Evolutionary conservation across 495 filamentous ascomycete species (phyloP).

Genomic region (Geopyxis carbonaria): DNA sequence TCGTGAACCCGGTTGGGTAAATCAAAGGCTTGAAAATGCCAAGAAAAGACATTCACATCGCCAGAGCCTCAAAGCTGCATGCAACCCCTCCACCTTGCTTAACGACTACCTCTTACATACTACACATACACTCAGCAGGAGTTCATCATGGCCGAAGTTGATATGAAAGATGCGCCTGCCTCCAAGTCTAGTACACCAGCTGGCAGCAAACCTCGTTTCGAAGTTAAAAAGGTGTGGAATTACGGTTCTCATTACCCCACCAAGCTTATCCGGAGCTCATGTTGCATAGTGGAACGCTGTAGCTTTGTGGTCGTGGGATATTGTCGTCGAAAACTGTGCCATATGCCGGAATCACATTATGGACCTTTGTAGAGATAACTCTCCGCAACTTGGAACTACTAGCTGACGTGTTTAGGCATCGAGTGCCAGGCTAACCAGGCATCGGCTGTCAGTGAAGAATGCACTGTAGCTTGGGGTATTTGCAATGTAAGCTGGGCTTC

Average conservation of each 20-base stretch:
- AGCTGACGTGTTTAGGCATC: slow-evolving; percentile 48
- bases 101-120: no score
- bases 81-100: no score
- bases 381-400: slow-evolving; percentile 1
- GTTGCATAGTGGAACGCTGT: slow-evolving; percentile 84
- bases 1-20: no score
- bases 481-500: slow-evolving; percentile 63
- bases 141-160: slow-evolving; percentile 77
- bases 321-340: slow-evolving; percentile 98
- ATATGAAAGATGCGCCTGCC: slow-evolving; percentile 74
- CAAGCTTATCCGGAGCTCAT: slow-evolving; percentile 8
- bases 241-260: slow-evolving; percentile 9
- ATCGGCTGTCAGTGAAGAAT: slow-evolving; percentile 91
- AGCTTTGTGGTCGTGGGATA: slow-evolving; percentile 99
- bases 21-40: no score
- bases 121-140: no score
- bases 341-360: slow-evolving; percentile 99
- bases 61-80: no score
- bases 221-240: slow-evolving; percentile 99
- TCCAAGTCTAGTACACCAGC: slow-evolving; percentile 35
- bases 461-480: slow-evolving; percentile 97
- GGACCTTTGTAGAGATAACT: slow-evolving; percentile 56
- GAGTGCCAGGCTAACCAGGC: slow-evolving; percentile 99
- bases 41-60: no score
- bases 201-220: slow-evolving; percentile 82